These are phyloP conservation scores for Chiua virens DNA, from an alignment of 768 basidiomycete genomes.

Conservation along the genomic window DNA sequence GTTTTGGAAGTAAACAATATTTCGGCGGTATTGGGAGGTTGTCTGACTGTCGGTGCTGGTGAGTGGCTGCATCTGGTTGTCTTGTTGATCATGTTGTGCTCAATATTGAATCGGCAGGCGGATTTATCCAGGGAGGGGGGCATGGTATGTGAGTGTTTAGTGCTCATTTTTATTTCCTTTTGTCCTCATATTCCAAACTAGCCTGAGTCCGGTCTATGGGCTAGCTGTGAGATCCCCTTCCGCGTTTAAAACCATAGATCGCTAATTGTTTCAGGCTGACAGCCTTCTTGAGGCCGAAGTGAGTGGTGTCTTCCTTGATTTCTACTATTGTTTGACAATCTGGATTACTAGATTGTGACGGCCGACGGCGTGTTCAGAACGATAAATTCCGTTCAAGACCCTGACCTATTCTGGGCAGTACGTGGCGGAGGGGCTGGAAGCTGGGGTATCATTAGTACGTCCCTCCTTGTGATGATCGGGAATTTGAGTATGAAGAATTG, in stretches of 20 bases:
- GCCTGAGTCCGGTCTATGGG: constrained; percentile 18
- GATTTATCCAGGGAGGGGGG: constrained; percentile 50
- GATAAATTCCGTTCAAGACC: constrained; percentile 39
- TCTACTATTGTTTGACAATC: not conserved
- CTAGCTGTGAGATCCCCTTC: not conserved
- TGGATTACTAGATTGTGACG: constrained; percentile 34
- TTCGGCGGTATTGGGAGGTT: constrained; percentile 17
- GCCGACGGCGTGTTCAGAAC: constrained; percentile 38
- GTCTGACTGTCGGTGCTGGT: constrained; percentile 22
- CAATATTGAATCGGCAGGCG: constrained; percentile 25
- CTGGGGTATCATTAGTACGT: constrained; percentile 42
- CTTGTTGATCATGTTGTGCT: not conserved
- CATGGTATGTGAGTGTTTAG: constrained; percentile 32
- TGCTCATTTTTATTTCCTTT: no score
- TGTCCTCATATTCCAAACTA: not conserved
- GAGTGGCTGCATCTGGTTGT: not conserved
- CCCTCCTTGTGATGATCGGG: not conserved
- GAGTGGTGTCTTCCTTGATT: not conserved
- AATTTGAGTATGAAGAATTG: not conserved
- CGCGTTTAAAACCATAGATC: not conserved
- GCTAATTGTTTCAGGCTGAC: constrained; percentile 35
- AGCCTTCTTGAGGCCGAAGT: constrained; percentile 43
- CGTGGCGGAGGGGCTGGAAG: constrained; percentile 53
- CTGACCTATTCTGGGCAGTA: constrained; percentile 54
- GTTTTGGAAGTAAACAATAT: constrained; percentile 13